A percentile compares a stretch with the other conserved stretches of the same genome.
phyloP scores from a whole-genome alignment of 225 moss, liverwort and hornwort genomes.

The Marchantia paleacea region DNA sequence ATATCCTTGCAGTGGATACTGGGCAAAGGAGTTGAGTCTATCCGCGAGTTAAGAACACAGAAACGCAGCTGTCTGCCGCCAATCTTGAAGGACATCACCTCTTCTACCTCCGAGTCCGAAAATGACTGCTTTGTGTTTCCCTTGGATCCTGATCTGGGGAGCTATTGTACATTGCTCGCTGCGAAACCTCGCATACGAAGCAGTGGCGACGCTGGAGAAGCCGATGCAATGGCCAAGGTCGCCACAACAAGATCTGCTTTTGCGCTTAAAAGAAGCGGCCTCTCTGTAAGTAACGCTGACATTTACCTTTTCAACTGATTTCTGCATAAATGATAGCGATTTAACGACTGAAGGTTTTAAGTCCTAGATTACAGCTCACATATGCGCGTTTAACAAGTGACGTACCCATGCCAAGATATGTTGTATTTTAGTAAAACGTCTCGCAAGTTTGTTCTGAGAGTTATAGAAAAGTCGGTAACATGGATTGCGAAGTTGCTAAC shows the following conservation, averaged over 20 bases:
- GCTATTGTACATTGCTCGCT: constrained; percentile 69
- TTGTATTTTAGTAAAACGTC: neutral
- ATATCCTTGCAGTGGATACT: constrained; percentile 74
- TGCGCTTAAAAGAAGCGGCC: constrained; percentile 64
- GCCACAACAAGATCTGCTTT: constrained; percentile 64
- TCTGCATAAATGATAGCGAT: neutral
- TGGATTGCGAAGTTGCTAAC: neutral
- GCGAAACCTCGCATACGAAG: constrained; percentile 75
- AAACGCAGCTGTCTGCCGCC: neutral
- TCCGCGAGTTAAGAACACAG: constrained; percentile 60
- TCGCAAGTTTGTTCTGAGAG: no score
- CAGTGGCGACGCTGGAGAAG: constrained; percentile 45
- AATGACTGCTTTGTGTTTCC: constrained; percentile 42
- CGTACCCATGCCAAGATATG: neutral
- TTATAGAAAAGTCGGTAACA: no score
- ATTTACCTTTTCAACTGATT: neutral
- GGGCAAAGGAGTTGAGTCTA: constrained; percentile 74
- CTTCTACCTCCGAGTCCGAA: constrained; percentile 29
- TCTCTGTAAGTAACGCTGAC: constrained; percentile 62
- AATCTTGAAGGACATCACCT: constrained; percentile 28
- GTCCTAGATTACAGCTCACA: neutral
- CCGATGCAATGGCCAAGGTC: constrained; percentile 47
- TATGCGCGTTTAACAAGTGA: neutral
- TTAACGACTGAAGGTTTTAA: neutral
- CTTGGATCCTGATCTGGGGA: constrained; percentile 71